These are phyloP conservation scores for Nidularia pulvinata DNA, from an alignment of 768 basidiomycete species.

Conservation along the genomic window DNA sequence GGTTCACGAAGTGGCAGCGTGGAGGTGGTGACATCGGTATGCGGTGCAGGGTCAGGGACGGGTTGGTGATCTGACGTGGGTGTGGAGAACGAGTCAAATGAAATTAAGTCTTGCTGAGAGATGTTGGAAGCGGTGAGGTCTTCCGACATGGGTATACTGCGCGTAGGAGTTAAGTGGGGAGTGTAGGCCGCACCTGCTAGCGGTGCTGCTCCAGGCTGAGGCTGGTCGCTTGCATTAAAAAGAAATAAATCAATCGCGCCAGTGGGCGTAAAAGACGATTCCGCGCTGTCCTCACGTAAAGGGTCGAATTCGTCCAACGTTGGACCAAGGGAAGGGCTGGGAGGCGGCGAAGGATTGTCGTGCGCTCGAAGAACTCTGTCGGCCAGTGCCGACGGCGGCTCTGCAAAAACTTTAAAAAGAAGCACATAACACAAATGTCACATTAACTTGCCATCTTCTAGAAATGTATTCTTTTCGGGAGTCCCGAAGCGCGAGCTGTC, in stretches of 20 bases:
- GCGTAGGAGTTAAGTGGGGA: background rate
- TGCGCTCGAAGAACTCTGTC: slow-evolving; percentile 66
- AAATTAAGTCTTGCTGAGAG: slow-evolving; percentile 15
- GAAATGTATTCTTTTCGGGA: slow-evolving; percentile 41
- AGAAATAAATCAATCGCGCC: too few relatives aligned
- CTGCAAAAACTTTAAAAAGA: slow-evolving; percentile 23
- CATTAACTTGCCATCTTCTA: slow-evolving; percentile 43
- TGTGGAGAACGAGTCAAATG: slow-evolving; percentile 38
- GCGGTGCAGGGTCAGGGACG: too few relatives aligned
- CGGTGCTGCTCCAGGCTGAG: too few relatives aligned
- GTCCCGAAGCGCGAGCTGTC: slow-evolving; percentile 38
- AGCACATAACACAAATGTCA: slow-evolving; percentile 1
- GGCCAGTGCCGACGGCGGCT: slow-evolving; percentile 70
- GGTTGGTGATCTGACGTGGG: slow-evolving; percentile 6
- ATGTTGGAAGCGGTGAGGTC: background rate
- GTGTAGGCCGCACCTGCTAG: background rate
- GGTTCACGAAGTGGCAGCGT: slow-evolving; percentile 1
- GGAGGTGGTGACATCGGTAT: too few relatives aligned
- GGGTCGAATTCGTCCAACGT: background rate
- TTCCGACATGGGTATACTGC: background rate
- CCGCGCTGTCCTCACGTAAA: too few relatives aligned
- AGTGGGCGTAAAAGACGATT: too few relatives aligned
- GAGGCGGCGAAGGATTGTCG: slow-evolving; percentile 74
- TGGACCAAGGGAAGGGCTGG: slow-evolving; percentile 8
- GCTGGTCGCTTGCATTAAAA: too few relatives aligned